Percentiles rank a stretch among this genome's conserved stretches.
These are phyloP conservation scores for Tetrahymena malaccensis DNA, from an alignment of 73 alveolate species.

Conservation along the genomic window DNA sequence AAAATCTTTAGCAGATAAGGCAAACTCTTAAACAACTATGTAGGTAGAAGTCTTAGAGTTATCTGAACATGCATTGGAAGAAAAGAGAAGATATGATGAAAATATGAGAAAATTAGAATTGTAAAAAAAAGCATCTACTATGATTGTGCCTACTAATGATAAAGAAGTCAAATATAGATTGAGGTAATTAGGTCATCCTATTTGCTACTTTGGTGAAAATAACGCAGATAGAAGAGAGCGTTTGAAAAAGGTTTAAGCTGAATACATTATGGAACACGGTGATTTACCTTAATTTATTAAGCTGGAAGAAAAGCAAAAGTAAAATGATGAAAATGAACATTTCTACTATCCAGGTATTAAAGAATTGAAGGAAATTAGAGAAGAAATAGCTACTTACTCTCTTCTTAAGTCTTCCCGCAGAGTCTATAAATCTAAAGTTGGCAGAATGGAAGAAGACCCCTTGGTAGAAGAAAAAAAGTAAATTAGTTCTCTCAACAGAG, in stretches of 20 bases:
- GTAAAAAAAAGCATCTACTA: background rate
- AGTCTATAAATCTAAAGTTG: constrained; percentile 19
- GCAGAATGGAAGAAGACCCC: constrained; percentile 43
- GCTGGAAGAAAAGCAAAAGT: background rate
- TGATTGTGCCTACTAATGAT: constrained; percentile 16
- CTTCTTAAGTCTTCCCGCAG: constrained; percentile 54
- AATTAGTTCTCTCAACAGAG: constrained; percentile 23
- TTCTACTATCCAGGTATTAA: constrained; percentile 58
- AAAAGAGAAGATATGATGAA: background rate
- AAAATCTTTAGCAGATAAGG: background rate
- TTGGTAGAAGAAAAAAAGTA: constrained; percentile 45
- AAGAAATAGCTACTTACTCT: constrained; percentile 52
- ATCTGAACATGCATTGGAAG: background rate
- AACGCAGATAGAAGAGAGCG: constrained; percentile 30
- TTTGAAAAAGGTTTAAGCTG: constrained; percentile 1
- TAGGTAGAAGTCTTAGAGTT: background rate
- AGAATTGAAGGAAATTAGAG: constrained; percentile 51
- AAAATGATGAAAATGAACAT: constrained; percentile 50
- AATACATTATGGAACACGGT: constrained; percentile 16
- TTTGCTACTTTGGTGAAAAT: constrained; percentile 29
- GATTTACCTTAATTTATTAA: constrained; percentile 23
- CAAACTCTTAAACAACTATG: background rate
- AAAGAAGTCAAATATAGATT: constrained; percentile 2
- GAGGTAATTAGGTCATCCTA: constrained; percentile 28
- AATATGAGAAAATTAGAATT: constrained; percentile 1